Evolutionary conservation across 2,329 filamentous ascomycete genomes (phyloP), one percentile per base, ranked within the genome.

Genomic region (Aspergillus awamori): DNA sequence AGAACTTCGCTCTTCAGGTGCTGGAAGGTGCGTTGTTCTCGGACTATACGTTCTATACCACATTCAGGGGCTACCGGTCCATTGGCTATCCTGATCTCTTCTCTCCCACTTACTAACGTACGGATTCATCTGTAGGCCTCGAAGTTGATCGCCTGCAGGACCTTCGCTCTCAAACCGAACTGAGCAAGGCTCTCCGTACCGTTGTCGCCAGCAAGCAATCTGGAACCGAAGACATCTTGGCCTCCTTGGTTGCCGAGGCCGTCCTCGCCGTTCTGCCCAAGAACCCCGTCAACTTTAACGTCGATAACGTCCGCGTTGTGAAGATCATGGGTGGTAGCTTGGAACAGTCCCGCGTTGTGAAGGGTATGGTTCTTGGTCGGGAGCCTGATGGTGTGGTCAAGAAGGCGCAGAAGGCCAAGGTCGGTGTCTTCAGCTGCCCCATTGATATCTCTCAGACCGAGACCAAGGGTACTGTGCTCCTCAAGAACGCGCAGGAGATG

Each of bases 281-380:
- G 84, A 97, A 97, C 81, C 91, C 95, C 22, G 81, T 85, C 76
- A 93, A 96, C 81, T 99, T 99, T 86, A 99, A 97, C 80, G 93
- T 99, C 67, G 95, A 99, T 83, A 99, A 99, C 79, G 89, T 99
- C 72, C 91, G 95, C 63, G 96, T 99, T 61, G 96, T 99, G 71
- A 99, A 99, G 86, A 99, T 99, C 73, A 98, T 99, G 94, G 95
- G 95, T 70, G 94, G 95, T 67, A 93, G 90, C 76, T 82, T 99
- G 74, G 92, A 96, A 73, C 93, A 99, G 82, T 97, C 93, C 77
- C 89, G 87, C 68, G 94, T 99, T 13, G 90, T 99, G 63, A 96
- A 91, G 84, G 95, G 95, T 68, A 99, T 99, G 95, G 96, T 99
- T 56, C 98, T 99, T 76, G 89, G 92, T 72, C 90, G 96, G 75